phyloP scores from a whole-genome alignment of 83 land plant species.

The Thuja plicata region DNA sequence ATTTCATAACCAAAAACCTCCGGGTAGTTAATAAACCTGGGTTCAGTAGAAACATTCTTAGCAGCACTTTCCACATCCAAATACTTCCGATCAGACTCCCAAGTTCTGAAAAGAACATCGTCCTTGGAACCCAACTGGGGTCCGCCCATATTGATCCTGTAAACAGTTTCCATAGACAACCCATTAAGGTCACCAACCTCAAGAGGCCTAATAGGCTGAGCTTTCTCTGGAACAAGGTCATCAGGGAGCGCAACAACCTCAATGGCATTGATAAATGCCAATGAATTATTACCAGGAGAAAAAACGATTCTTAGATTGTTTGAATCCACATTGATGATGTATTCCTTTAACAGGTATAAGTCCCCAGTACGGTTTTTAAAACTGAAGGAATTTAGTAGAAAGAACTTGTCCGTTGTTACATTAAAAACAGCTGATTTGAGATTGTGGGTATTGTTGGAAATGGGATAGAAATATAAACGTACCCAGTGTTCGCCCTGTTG shows the following conservation, averaged over 20 bases:
- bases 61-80: conserved; percentile 13
- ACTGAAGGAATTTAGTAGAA: conserved; percentile 40
- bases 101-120: conserved; percentile 36
- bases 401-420: conserved; percentile 20
- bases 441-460: conserved; percentile 20
- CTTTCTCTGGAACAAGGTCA: conserved; percentile 1
- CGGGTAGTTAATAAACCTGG: conserved; percentile 12
- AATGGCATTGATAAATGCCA: conserved; percentile 40
- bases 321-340: conserved; percentile 28
- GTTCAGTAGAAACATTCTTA: conserved; percentile 13
- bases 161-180: conserved; percentile 24
- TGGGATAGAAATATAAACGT: conserved; percentile 55
- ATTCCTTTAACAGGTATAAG: conserved; percentile 36
- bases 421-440: conserved; percentile 24
- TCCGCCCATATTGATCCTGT: conserved; percentile 53
- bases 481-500: conserved; percentile 59
- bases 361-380: not conserved
- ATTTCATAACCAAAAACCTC: conserved; percentile 13
- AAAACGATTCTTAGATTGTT: conserved; percentile 34
- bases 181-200: not conserved
- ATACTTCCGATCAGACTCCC: conserved; percentile 37
- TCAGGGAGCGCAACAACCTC: conserved; percentile 35
- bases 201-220: not conserved
- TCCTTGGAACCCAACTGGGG: conserved; percentile 20
- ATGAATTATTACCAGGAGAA: conserved; percentile 23